A percentile compares a stretch with the other conserved stretches of the same genome.
These are phyloP conservation scores for Globisporangium barbulae DNA, from an alignment of 352 stramenopile genomes.

Conservation along the genomic window DNA sequence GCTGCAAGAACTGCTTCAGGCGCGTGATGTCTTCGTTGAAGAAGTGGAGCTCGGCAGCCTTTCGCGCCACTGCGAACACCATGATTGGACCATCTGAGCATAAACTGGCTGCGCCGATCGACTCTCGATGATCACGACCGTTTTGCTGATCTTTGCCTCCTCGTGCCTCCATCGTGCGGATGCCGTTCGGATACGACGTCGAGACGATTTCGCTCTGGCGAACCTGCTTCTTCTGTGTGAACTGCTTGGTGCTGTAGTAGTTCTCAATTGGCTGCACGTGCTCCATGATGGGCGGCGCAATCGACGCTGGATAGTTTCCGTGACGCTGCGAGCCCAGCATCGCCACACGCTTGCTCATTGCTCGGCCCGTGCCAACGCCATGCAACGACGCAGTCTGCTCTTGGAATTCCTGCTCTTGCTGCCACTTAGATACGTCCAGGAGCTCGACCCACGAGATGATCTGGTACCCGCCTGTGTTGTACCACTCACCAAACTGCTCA, in stretches of 20 bases:
- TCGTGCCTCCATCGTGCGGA: conserved; percentile 19
- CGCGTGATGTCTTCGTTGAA: conserved; percentile 76
- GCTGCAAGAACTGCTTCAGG: conserved; percentile 57
- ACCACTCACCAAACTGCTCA: conserved; percentile 90
- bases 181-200: conserved; percentile 45
- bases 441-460: conserved; percentile 86
- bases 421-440: conserved; percentile 79
- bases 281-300: conserved; percentile 32
- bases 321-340: conserved; percentile 60
- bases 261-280: conserved; percentile 61
- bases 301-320: conserved; percentile 34
- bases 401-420: conserved; percentile 73
- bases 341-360: conserved; percentile 23
- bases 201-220: conserved; percentile 84
- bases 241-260: conserved; percentile 39
- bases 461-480: conserved; percentile 79
- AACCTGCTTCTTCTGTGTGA: conserved; percentile 64
- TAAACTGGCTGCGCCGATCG: conserved; percentile 43
- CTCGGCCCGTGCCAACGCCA: conserved; percentile 19
- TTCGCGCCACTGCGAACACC: conserved; percentile 71
- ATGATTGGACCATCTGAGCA: conserved; percentile 71
- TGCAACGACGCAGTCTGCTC: conserved; percentile 34
- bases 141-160: conserved; percentile 16
- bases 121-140: conserved; percentile 28
- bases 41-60: conserved; percentile 75